These are phyloP conservation scores for Sporisorium reilianum DNA, from an alignment of 1,284 basidiomycete genomes.

Conservation along the genomic window DNA sequence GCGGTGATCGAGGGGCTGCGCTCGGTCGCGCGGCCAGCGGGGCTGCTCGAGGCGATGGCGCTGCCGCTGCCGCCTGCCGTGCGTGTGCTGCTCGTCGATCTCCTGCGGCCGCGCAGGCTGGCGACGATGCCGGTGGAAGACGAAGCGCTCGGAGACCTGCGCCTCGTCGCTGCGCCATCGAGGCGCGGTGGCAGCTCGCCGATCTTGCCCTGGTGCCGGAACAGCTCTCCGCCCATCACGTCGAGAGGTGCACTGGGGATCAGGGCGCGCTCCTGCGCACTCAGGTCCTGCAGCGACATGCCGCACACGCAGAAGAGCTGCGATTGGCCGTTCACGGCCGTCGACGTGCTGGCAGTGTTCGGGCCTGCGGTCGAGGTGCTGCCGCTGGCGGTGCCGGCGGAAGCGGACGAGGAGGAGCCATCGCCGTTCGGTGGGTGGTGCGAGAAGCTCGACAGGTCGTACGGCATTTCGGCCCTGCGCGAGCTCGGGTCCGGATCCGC, in stretches of 20 bases:
- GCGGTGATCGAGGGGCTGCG: constrained; percentile 29
- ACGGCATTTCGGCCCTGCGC: constrained; percentile 53
- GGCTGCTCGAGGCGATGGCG: neutral
- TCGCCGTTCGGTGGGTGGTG: constrained; percentile 25
- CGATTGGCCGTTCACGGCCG: constrained; percentile 47
- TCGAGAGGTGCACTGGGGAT: constrained; percentile 56
- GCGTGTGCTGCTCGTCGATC: constrained; percentile 29
- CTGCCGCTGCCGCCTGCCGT: constrained; percentile 9
- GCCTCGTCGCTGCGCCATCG: constrained; percentile 3
- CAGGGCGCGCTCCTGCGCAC: constrained; percentile 58
- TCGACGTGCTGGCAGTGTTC: constrained; percentile 47
- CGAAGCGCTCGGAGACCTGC: constrained; percentile 20
- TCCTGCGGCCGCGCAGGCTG: constrained; percentile 29
- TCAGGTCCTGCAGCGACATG: constrained; percentile 63
- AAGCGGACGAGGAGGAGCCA: constrained; percentile 8
- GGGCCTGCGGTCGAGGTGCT: constrained; percentile 7
- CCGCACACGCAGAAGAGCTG: constrained; percentile 69
- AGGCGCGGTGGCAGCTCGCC: constrained; percentile 55
- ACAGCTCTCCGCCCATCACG: constrained; percentile 48
- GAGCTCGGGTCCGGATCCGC: constrained; percentile 38
- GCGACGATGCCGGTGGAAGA: constrained; percentile 29
- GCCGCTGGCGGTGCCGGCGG: neutral
- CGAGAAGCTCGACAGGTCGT: constrained; percentile 43
- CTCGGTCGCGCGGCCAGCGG: neutral
- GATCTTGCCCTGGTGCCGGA: constrained; percentile 61